Evolutionary conservation across 1,284 basidiomycete species (phyloP).

Genomic region (Xerocomus minutiporus): DNA sequence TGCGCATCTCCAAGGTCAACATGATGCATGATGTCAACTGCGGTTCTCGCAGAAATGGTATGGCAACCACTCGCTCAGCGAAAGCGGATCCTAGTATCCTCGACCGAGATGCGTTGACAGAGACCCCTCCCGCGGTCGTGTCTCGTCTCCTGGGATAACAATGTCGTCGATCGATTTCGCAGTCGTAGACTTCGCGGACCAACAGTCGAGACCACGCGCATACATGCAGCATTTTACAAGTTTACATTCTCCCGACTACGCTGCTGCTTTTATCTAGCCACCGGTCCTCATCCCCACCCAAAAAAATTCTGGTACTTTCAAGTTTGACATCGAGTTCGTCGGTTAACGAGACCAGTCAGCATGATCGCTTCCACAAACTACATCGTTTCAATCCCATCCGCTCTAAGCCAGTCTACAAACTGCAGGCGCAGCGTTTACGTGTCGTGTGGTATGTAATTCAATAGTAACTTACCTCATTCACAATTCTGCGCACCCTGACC

Average conservation of each 20-base stretch:
- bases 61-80: neutral
- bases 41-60: neutral
- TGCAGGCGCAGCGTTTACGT: neutral
- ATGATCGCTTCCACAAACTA: neutral
- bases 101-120: neutral
- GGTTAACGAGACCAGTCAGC: conserved; percentile 1
- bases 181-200: neutral
- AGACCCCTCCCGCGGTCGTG: neutral
- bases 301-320: neutral
- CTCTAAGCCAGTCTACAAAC: neutral
- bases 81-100: neutral
- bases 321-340: neutral
- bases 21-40: no score
- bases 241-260: neutral
- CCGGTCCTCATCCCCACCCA: neutral
- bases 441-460: neutral
- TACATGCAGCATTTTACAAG: neutral
- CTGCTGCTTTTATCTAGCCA: neutral
- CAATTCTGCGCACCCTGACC: neutral
- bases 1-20: neutral
- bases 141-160: neutral
- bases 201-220: neutral
- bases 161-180: neutral
- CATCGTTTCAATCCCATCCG: neutral
- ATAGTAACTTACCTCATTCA: conserved; percentile 1